Evolutionary conservation across 129 eudicot genomes (phyloP).

Genomic region (Arctium lappa): DNA sequence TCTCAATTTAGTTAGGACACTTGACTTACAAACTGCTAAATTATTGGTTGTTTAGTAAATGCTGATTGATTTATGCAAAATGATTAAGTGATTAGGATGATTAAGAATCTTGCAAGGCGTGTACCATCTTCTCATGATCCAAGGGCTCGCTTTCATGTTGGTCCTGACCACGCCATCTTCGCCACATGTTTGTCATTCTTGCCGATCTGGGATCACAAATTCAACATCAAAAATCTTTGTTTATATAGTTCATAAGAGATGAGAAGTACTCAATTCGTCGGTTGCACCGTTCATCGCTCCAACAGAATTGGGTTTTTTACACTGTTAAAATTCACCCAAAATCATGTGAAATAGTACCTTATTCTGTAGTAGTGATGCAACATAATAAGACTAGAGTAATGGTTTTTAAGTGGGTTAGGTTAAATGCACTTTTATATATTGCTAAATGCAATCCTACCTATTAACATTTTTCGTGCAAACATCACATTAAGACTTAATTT

Average conservation of each 20-base stretch:
- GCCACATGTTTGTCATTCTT: slow-evolving; percentile 37
- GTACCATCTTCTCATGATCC: slow-evolving; percentile 58
- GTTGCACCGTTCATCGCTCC: neutral
- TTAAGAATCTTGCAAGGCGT: neutral
- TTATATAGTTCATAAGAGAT: neutral
- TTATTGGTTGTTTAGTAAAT: neutral
- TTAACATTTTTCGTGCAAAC: too few species aligned
- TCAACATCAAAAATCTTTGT: neutral
- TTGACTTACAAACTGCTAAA: neutral
- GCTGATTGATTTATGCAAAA: neutral
- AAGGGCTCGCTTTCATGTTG: slow-evolving; percentile 33
- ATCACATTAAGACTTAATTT: too few species aligned
- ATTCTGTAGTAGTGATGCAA: too few species aligned
- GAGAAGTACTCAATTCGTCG: neutral
- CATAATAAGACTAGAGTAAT: neutral
- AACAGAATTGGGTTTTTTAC: neutral
- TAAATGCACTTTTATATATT: too few species aligned
- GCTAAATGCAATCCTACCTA: too few species aligned
- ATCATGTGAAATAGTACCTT: neutral
- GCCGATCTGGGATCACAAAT: neutral
- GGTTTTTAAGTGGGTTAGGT: neutral
- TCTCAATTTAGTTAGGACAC: neutral
- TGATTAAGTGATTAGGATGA: neutral
- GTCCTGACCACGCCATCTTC: slow-evolving; percentile 51
- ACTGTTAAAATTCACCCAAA: neutral